Percentiles rank a stretch among this genome's conserved stretches.
These are phyloP conservation scores for Hypoxylon crocopeplum DNA, from an alignment of 495 filamentous ascomycete species.

Conservation along the genomic window DNA sequence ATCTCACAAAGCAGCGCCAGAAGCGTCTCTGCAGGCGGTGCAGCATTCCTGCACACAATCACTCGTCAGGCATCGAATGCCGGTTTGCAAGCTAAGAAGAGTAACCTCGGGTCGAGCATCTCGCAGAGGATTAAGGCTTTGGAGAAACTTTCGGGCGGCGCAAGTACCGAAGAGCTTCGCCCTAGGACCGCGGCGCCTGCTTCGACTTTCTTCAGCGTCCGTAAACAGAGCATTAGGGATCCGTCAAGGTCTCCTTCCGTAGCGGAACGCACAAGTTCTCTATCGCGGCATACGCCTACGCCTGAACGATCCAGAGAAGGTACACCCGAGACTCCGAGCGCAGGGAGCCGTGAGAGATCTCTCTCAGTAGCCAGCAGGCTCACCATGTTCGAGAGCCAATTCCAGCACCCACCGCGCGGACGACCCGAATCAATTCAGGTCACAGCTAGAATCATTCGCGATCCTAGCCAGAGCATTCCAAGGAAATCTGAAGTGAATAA, in stretches of 20 bases:
- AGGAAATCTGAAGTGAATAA: constrained; percentile 50
- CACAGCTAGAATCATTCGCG: constrained; percentile 77
- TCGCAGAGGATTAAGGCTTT: constrained; percentile 89
- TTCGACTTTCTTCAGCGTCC: constrained; percentile 60
- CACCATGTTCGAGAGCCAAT: constrained; percentile 51
- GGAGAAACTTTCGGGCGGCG: constrained; percentile 67
- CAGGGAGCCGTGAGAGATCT: constrained; percentile 44
- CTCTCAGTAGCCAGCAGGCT: constrained; percentile 55
- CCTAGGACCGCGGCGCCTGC: constrained; percentile 49
- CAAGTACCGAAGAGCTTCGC: constrained; percentile 41
- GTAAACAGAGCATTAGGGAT: constrained; percentile 51
- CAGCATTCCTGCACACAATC: constrained; percentile 55
- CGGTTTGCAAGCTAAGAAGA: constrained; percentile 68
- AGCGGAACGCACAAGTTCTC: constrained; percentile 49
- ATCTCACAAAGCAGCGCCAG: constrained; percentile 46
- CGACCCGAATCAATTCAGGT: constrained; percentile 79
- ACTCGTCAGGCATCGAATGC: constrained; percentile 50
- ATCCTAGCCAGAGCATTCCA: constrained; percentile 55
- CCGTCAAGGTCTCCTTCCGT: constrained; percentile 55
- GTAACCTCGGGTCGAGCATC: constrained; percentile 85
- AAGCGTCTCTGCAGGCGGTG: constrained; percentile 54
- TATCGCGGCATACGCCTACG: constrained; percentile 45
- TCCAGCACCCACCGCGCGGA: constrained; percentile 46
- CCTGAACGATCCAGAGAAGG: constrained; percentile 53
- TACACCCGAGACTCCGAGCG: constrained; percentile 45